Evolutionary conservation across 2,329 filamentous ascomycete species (phyloP).

Genomic region (Pyricularia pennisetigena): DNA sequence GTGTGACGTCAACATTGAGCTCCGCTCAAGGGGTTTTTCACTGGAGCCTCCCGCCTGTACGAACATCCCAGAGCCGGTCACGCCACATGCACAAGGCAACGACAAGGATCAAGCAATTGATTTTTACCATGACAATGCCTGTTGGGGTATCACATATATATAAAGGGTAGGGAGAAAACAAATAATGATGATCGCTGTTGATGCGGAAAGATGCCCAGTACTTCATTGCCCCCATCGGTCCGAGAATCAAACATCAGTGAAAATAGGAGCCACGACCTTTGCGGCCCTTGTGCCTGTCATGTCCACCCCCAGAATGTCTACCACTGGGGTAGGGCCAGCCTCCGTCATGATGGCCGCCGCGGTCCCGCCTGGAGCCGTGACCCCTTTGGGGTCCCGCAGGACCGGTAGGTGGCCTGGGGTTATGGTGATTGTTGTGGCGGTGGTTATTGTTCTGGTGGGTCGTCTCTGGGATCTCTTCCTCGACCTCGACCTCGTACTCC

Average conservation of each 20-base stretch:
- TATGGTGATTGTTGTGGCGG: conserved; percentile 8
- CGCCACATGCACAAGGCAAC: background rate
- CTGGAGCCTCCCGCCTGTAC: background rate
- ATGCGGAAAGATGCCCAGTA: background rate
- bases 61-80: background rate
- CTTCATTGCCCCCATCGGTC: background rate
- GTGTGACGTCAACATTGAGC: background rate
- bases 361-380: conserved; percentile 6
- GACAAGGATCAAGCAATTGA: background rate
- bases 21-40: background rate
- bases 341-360: conserved; percentile 2
- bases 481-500: conserved; percentile 68
- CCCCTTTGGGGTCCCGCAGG: conserved; percentile 1
- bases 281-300: conserved; percentile 5
- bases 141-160: background rate
- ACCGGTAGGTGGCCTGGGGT: conserved; percentile 2
- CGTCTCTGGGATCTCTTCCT: conserved; percentile 43
- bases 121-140: background rate
- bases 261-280: conserved; percentile 1
- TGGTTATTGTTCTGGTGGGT: conserved; percentile 11
- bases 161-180: background rate
- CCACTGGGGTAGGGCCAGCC: background rate
- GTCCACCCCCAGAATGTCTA: background rate
- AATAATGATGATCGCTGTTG: background rate
- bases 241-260: background rate